Evolutionary conservation across 192 early-diverging fungal genomes (phyloP), one percentile per base, ranked within the genome.

Genomic region (Backusella psychrophila): DNA sequence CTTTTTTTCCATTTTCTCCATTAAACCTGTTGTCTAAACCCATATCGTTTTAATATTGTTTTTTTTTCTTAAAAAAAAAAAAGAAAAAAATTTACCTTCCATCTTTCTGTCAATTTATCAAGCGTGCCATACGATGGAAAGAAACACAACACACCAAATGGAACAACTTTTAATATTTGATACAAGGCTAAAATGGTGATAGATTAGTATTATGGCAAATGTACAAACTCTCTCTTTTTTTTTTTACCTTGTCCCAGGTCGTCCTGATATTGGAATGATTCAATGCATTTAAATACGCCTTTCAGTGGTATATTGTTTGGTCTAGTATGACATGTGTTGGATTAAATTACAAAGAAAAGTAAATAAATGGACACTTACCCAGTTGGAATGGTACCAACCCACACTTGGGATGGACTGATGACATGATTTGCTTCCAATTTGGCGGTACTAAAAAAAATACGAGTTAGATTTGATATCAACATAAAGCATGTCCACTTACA

Each of bases 351-450:
- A 69, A 33, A 17, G 9, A 56, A 38, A 68, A 21, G 5, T 1
- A 6, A 53, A 23, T 23, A 29, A n/a, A 66, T 42, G 31, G 26
- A 68, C 8, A 35, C 75, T 74, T 74, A 81, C 80, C 81, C 91
- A 72, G 35, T 73, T 69, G 87, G 80, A 8, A 93, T 73, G 19
- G 88, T 82, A 12, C 86, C 81, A 0, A 90, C 91, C 59, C 83
- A 84, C 33, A 90, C 85, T 56, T 94, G 92, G 7, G 82, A 69
- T 1, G 79, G 65, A 4, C 86, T 78, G 68, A 95, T 93, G 38
- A 95, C 91, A 79, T 95, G 94, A 35, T 81, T 85, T 52, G 90
- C 87, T 78, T 90, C 89, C 5, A 91, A 74, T 26, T 76, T 82
- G 33, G 81, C 81, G 2, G 78, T 59, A 76, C 80, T 81, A 69